A percentile compares a stretch with the other conserved stretches of the same genome.
Evolutionary conservation across 768 basidiomycete genomes (phyloP).

Genomic region (Obba rivulosa): DNA sequence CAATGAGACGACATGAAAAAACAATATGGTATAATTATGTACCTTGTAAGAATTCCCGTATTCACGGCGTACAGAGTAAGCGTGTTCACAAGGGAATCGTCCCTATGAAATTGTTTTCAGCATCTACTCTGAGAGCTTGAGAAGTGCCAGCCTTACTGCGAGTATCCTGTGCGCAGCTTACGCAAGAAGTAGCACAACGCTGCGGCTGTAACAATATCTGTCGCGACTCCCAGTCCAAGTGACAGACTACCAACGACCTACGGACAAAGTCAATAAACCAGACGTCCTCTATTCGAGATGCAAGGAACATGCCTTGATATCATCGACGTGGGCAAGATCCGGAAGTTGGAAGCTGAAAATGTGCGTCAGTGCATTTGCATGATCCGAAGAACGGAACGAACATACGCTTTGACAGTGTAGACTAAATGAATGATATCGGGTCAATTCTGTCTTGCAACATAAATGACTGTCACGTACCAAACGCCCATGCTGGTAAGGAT

Average conservation of each 20-base stretch:
- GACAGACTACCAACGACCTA: constrained; percentile 44
- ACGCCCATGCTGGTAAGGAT: not conserved
- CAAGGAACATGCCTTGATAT: constrained; percentile 37
- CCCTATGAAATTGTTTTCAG: constrained; percentile 27
- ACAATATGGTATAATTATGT: constrained; percentile 3
- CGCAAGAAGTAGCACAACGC: constrained; percentile 53
- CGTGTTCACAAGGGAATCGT: constrained; percentile 50
- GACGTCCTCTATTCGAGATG: not conserved
- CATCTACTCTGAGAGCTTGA: not conserved
- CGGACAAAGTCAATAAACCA: not conserved
- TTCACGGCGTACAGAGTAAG: constrained; percentile 58
- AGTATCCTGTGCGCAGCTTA: constrained; percentile 44
- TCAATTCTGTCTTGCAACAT: not conserved
- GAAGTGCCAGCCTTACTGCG: constrained; percentile 27
- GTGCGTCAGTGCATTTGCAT: not conserved
- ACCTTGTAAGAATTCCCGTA: constrained; percentile 62
- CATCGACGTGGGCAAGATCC: constrained; percentile 35
- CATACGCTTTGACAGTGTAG: constrained; percentile 42
- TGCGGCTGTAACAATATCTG: constrained; percentile 47
- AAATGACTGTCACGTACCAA: not conserved
- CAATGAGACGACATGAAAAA: no score
- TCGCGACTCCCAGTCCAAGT: constrained; percentile 42
- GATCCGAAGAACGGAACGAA: constrained; percentile 28
- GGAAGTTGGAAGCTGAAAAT: constrained; percentile 16
- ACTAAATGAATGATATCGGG: constrained; percentile 19